Percentiles rank a stretch among this genome's conserved stretches.
phyloP scores from a whole-genome alignment of 2,329 filamentous ascomycete species.

The Dothideomycetidae sp. region DNA sequence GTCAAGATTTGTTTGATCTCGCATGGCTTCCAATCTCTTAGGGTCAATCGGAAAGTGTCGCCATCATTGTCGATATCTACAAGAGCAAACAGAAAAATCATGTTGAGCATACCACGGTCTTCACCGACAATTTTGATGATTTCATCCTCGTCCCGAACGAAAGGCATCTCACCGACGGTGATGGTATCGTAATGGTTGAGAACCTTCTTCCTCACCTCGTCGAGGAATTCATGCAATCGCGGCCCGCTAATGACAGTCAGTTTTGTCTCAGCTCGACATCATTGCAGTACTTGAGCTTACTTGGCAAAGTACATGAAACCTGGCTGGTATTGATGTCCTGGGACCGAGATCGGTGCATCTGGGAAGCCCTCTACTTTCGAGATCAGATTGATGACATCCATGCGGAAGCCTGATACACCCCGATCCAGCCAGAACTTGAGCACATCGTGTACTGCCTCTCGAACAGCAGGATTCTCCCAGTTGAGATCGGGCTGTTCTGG shows the following conservation, averaged over 20 bases:
- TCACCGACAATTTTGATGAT: slow-evolving; percentile 31
- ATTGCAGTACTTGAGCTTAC: too few relatives aligned
- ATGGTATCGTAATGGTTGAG: slow-evolving; percentile 44
- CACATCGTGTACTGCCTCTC: slow-evolving; percentile 32
- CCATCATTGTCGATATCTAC: slow-evolving; percentile 26
- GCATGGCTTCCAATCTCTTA: slow-evolving; percentile 29
- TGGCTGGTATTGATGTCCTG: slow-evolving; percentile 31
- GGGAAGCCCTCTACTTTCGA: slow-evolving; percentile 30
- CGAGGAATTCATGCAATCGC: slow-evolving; percentile 42
- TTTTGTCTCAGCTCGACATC: too few relatives aligned
- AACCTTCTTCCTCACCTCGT: slow-evolving; percentile 38
- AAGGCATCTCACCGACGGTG: slow-evolving; percentile 49
- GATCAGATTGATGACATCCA: slow-evolving; percentile 37
- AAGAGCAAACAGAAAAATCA: slow-evolving; percentile 37
- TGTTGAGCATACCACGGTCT: slow-evolving; percentile 29
- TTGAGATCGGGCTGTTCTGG: slow-evolving; percentile 35
- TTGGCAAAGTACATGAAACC: slow-evolving; percentile 40
- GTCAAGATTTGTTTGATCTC: slow-evolving; percentile 28
- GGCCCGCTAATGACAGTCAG: slow-evolving; percentile 27
- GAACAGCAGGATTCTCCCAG: slow-evolving; percentile 33
- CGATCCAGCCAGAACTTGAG: slow-evolving; percentile 36
- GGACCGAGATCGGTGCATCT: slow-evolving; percentile 29
- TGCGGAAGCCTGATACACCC: slow-evolving; percentile 33
- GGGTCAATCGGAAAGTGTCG: slow-evolving; percentile 22
- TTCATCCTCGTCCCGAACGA: slow-evolving; percentile 30